A percentile compares a stretch with the other conserved stretches of the same genome.
Conservation (phyloP, 23 red algal species). For the Cyanidium caldarium region DNA sequence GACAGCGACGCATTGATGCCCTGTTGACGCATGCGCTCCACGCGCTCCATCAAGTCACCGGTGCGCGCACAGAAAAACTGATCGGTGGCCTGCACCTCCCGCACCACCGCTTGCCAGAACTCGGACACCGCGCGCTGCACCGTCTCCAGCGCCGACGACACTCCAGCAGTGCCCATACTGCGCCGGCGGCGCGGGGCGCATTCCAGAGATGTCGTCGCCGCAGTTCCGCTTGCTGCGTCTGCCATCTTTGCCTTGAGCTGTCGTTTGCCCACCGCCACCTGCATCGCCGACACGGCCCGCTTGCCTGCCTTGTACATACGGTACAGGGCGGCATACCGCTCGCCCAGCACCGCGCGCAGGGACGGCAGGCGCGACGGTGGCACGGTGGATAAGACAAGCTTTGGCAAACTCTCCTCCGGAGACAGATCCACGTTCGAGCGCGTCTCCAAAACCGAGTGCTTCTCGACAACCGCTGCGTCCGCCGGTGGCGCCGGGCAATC, state of each 20-base stretch:
- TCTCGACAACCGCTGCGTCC: background rate
- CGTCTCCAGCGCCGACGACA: background rate
- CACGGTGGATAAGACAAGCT: no score
- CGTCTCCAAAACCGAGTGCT: constrained; percentile 8
- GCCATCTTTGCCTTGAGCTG: background rate
- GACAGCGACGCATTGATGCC: background rate
- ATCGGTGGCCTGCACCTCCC: background rate
- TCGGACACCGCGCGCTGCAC: background rate
- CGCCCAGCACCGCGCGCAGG: background rate
- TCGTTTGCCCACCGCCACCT: no score
- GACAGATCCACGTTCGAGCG: no score
- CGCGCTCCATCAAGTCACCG: background rate
- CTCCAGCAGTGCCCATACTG: background rate
- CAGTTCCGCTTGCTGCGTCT: no score
- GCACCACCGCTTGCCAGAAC: background rate
- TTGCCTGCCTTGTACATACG: constrained; percentile 3
- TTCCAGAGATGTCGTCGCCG: no score
- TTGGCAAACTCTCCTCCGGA: no score
- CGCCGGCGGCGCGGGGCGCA: background rate
- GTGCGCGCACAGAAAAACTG: background rate
- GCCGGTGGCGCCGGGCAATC: background rate
- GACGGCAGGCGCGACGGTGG: background rate
- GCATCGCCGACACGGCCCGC: no score
- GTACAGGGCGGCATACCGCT: background rate
- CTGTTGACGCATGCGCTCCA: background rate